Conservation (phyloP, 1,139 yeast genomes). For the Komagataea norvegica region DNA sequence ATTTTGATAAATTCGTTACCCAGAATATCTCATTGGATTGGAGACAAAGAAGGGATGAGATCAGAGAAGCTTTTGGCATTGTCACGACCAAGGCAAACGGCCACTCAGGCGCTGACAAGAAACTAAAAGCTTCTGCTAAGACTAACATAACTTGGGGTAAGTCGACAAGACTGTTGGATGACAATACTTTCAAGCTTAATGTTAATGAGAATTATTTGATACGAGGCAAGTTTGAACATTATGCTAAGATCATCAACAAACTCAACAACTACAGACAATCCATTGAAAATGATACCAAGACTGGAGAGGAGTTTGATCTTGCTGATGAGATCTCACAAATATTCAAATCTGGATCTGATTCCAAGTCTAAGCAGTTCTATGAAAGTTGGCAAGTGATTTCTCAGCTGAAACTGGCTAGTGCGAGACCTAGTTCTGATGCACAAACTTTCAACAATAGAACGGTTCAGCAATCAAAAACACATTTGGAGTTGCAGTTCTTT, state of each 20-base stretch:
- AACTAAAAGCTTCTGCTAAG: slow-evolving; percentile 19
- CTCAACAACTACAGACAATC: slow-evolving; percentile 66
- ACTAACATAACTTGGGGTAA: slow-evolving; percentile 31
- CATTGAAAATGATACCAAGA: slow-evolving; percentile 40
- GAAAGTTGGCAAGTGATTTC: slow-evolving; percentile 62
- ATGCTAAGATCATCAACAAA: slow-evolving; percentile 66
- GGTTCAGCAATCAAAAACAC: slow-evolving; percentile 51
- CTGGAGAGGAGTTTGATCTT: slow-evolving; percentile 26
- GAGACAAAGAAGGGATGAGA: slow-evolving; percentile 69
- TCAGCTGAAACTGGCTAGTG: slow-evolving; percentile 28
- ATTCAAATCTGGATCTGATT: slow-evolving; percentile 36
- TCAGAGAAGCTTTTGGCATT: slow-evolving; percentile 64
- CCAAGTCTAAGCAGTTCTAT: slow-evolving; percentile 56
- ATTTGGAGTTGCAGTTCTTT: slow-evolving; percentile 73
- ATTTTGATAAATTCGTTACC: slow-evolving; percentile 74
- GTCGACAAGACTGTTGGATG: slow-evolving; percentile 29
- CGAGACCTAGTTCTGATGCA: slow-evolving; percentile 24
- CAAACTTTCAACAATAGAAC: slow-evolving; percentile 46
- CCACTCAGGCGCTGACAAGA: slow-evolving; percentile 13
- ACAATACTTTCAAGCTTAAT: slow-evolving; percentile 32
- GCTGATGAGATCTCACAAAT: slow-evolving; percentile 32
- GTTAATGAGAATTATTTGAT: slow-evolving; percentile 36
- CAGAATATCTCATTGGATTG: slow-evolving; percentile 78
- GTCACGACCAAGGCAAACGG: slow-evolving; percentile 23
- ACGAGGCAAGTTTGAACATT: slow-evolving; percentile 62